Percentiles rank a stretch among this genome's conserved stretches.
Evolutionary conservation across 108 stramenopile species (phyloP).

Genomic region (Skeletonema costatum): DNA sequence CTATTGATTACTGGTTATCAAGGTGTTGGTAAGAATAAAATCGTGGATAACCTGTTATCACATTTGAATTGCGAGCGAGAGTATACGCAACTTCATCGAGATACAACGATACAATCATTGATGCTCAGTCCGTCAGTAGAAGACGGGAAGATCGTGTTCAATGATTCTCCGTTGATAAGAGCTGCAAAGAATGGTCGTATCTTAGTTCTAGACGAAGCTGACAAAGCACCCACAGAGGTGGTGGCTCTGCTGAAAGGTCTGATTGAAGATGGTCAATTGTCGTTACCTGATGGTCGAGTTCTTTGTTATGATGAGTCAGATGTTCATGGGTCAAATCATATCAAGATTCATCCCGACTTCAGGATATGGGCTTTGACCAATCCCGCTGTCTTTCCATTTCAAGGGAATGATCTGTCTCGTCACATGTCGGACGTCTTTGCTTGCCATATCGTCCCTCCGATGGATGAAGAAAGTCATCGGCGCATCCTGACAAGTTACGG

Average conservation of each 20-base stretch:
- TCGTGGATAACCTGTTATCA: conserved; percentile 73
- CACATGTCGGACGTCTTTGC: conserved; percentile 86
- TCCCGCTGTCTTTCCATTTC: conserved; percentile 89
- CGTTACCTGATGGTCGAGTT: conserved; percentile 78
- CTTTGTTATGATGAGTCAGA: conserved; percentile 30
- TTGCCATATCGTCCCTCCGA: conserved; percentile 56
- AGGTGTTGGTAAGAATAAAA: conserved; percentile 92
- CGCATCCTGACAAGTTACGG: conserved; percentile 70
- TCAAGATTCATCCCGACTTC: conserved; percentile 82
- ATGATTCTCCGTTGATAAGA: conserved; percentile 83
- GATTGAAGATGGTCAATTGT: conserved; percentile 88
- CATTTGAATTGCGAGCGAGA: conserved; percentile 78
- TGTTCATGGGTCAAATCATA: conserved; percentile 25
- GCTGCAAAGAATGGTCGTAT: conserved; percentile 74
- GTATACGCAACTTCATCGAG: conserved; percentile 94
- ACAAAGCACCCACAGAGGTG: conserved; percentile 93
- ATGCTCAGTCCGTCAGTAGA: conserved; percentile 61
- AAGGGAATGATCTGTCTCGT: conserved; percentile 83
- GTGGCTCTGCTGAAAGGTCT: conserved; percentile 82
- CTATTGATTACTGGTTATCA: conserved; percentile 87
- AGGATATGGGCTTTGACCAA: conserved; percentile 83
- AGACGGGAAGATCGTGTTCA: conserved; percentile 71
- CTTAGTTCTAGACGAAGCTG: conserved; percentile 92
- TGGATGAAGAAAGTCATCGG: conserved; percentile 66
- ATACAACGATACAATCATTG: conserved; percentile 81